Conservation (phyloP, 176 grass and related monocot species). For the Cymbopogon citratus region DNA sequence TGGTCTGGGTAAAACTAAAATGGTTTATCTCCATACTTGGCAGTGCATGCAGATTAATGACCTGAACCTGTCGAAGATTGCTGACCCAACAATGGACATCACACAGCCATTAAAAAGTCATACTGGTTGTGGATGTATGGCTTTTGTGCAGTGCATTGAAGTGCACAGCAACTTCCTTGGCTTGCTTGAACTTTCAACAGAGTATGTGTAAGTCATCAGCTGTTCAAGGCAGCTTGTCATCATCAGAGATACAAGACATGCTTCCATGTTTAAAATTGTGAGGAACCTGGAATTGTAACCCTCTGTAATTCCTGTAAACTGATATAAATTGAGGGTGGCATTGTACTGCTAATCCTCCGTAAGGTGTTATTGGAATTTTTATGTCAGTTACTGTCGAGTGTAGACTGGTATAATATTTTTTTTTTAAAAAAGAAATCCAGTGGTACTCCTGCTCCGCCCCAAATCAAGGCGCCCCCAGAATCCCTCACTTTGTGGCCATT, state of each 20-base stretch:
- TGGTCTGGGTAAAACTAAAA: not conserved
- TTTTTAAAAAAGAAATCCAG: too few species aligned
- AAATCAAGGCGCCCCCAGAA: not conserved
- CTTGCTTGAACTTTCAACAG: constrained; percentile 3
- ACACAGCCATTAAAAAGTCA: not conserved
- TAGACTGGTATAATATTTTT: too few species aligned
- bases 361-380: not conserved
- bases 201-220: constrained; percentile 43
- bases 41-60: not conserved
- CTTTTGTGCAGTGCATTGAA: too few species aligned
- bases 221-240: not conserved
- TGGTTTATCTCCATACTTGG: not conserved
- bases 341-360: not conserved
- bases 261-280: not conserved
- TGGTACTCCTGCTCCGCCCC: too few species aligned
- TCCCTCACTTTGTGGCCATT: too few species aligned
- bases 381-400: not conserved
- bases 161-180: not conserved
- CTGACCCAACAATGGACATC: not conserved
- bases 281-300: not conserved
- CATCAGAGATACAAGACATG: not conserved
- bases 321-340: not conserved
- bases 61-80: not conserved
- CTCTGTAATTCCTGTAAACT: not conserved
- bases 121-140: not conserved